These are phyloP conservation scores for Crithidia bombi DNA, from an alignment of 208 protist genomes.

Conservation along the genomic window DNA sequence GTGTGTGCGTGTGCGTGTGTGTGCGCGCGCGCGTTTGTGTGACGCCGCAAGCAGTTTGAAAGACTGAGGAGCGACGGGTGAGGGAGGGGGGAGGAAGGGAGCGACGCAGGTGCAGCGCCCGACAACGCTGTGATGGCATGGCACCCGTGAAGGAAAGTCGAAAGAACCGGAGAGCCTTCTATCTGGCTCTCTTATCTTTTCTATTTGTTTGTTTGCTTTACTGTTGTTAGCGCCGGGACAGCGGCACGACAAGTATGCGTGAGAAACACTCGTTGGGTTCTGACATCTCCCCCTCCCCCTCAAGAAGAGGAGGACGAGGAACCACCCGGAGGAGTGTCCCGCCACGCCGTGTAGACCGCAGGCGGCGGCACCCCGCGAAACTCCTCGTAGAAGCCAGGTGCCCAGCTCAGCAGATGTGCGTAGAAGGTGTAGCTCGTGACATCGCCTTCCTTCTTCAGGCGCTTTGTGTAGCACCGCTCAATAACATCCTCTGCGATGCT, in stretches of 20 bases:
- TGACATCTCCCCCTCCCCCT: too few species aligned
- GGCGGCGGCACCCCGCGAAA: slow-evolving; percentile 29
- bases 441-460: slow-evolving; percentile 71
- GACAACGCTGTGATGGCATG: not conserved
- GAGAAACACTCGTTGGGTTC: too few species aligned
- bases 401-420: slow-evolving; percentile 86
- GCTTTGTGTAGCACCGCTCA: slow-evolving; percentile 73
- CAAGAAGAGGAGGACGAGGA: not conserved
- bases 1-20: too few species aligned
- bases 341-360: slow-evolving; percentile 31
- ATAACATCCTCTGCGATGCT: slow-evolving; percentile 83
- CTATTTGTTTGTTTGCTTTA: too few species aligned
- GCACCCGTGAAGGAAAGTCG: not conserved
- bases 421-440: slow-evolving; percentile 85
- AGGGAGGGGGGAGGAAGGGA: too few species aligned
- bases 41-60: too few species aligned
- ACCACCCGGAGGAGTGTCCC: not conserved
- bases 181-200: too few species aligned
- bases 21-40: too few species aligned
- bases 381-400: slow-evolving; percentile 77
- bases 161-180: too few species aligned
- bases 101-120: not conserved
- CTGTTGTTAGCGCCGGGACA: too few species aligned
- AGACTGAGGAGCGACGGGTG: too few species aligned
- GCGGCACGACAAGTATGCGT: too few species aligned